Evolutionary conservation across 169 alveolate genomes (phyloP), one percentile per base, ranked within the genome.

Genomic region (Plasmodium relictum): DNA sequence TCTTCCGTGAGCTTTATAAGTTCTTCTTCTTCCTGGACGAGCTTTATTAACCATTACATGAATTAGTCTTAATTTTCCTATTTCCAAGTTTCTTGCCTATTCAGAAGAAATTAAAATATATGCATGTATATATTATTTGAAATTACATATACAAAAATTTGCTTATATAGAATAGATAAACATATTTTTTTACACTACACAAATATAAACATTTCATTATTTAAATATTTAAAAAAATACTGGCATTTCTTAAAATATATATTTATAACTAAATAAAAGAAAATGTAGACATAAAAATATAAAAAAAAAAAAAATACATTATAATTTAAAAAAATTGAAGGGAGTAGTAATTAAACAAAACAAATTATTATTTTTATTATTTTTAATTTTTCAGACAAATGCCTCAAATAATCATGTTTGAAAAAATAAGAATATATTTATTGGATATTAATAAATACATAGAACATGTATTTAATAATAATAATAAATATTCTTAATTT

Each of bases 1-100:
- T 91, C 99, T 97, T 50, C 99, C 99, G 90, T 98, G 99, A 20
- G 99, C 99, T 87, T 99, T 96, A 96, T 96, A 98, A 37, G 99
- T 97, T 93, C 99, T 96, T 94, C 99, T 97, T 95, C 99, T 96
- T 44, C 99, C 99, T 71, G 96, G 95, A 70, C 96, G 97, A 9
- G 99, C 99, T 89, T 98, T 97, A 93, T 98, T 96, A 44, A 98
- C 99, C 93, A 95, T 96, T 59, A 96, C 96, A 93, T 98, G 99
- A 83, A 95, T 95, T 61, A 98, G 89, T 71, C 88, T 92, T 87
- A 98, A 94, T 89, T 96, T 97, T 45, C 97, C 98, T 63, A 95
- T 94, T 86, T 97, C 99, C 63, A 98, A 93, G 61, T 97, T 97
- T 95, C 98, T 98, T 88, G 95, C 94, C 97, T 92, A 54, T 62